Evolutionary conservation across 129 eudicot genomes (phyloP), one percentile per base, ranked within the genome.

Genomic region (Gnaphalium uliginosum): DNA sequence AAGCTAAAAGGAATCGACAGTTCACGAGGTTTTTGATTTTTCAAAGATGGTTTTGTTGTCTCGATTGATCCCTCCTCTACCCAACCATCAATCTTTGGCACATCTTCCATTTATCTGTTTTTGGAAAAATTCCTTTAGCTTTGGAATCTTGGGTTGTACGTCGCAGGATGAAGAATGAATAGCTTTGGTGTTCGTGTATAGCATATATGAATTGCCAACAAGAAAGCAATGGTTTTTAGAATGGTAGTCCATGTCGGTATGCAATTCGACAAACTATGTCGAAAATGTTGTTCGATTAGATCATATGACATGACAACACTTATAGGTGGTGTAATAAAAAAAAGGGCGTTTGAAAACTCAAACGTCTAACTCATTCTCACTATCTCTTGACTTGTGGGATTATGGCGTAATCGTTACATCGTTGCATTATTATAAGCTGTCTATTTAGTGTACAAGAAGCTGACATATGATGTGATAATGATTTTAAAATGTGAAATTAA

Each of bases 11-110:
- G 83, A 79, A 73, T 79, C 78, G 72, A 79, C 78, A 63, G 48
- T 68, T 68, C 74, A 79, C 37, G 22, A 73, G 54, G 69, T 61
- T 56, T 79, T 66, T 73, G 79, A 73, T 54, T 25, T 39, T 73
- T 32, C 63, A 57, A 73, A 79, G 63, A 79, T 79, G 68, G 79
- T 79, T 79, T 11, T 56, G 79, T 60, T 79, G 51, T 73, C 53
- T 53, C 56, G 35, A n/a, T n/a, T n/a, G n/a, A 75, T 79, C 83
- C 57, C 69, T 66, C 57, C 57, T 65, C 79, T 73, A 15, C 62
- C 23, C 51, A 4, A 41, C 57, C 78, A 72, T 21, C 24, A 24
- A 57, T 63, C 74, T 56, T 33, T 54, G 0, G 78, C 78, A 79
- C 74, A 73, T 79, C 83, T 79, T 79, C 69, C 74, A 25, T 67